Base-by-base conservation (phyloP, 441 rosid species). In the Macaranga tanarius region DNA sequence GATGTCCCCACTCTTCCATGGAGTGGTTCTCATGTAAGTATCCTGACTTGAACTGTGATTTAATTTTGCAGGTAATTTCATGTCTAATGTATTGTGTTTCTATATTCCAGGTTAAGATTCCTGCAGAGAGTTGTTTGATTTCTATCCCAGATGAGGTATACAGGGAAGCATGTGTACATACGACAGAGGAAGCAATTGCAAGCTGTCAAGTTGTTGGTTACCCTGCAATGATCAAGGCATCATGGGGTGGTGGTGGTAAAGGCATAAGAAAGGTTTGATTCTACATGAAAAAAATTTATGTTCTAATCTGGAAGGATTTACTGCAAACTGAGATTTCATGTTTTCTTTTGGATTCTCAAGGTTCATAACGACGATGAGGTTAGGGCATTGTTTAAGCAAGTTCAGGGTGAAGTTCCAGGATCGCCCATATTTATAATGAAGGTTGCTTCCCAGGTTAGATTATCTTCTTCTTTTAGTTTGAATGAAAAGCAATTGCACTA, bases 221-320 rank as follows among this genome's bases (percentile, higher is more conserved):
- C 85, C 99, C 99, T 73, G 98, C 99, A 77, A 96, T 96, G 99
- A 96, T 93, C 85, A 96, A 96, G 92, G 99, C 99, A 65, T 96
- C 99, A 3, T 96, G 99, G 99, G 99, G 99, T 68, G 99, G 99
- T 52, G 99, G 99, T 59, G 99, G 99, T 77, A 93, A 96, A 90
- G 99, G 99, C 73, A 96, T 96, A 75, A 88, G 99, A 85, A 96
- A 96, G 99, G 98, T 96, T 70, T 72, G 85, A 75, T 61, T 76
- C 67, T 78, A 56, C 40, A 25, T 61, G n/a, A 45, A 22, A 26
- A 68, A 23, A 52, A 76, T 47, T 16, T 42, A 60, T 62, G 56
- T 73, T 73, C 44, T n/a, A 60, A 48, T 28, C 48, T 31, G 23
- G n/a, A 74, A 34, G n/a, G 23, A 10, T 25, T 73, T 77, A 7